These are phyloP conservation scores for Phoma sp. DNA, from an alignment of 2,329 filamentous ascomycete genomes.

Conservation along the genomic window DNA sequence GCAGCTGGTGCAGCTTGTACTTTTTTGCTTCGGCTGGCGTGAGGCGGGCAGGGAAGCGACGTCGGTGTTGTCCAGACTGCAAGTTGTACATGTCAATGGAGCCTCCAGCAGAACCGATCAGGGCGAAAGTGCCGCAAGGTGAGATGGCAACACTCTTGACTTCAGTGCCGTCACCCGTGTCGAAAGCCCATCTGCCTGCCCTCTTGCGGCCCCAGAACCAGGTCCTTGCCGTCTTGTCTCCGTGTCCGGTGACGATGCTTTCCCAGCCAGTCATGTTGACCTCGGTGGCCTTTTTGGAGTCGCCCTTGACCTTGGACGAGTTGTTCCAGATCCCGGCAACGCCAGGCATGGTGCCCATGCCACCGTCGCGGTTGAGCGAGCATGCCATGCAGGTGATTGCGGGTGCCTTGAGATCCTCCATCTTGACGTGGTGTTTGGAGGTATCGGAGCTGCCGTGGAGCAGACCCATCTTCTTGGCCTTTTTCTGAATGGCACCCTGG, in stretches of 20 bases:
- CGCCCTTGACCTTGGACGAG: slow-evolving; percentile 64
- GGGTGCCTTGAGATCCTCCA: slow-evolving; percentile 82
- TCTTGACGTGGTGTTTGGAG: slow-evolving; percentile 67
- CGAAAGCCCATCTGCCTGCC: slow-evolving; percentile 91
- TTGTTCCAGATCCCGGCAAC: slow-evolving; percentile 86
- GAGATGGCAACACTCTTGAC: slow-evolving; percentile 87
- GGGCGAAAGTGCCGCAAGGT: slow-evolving; percentile 89
- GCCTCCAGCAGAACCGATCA: slow-evolving; percentile 84
- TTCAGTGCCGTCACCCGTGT: slow-evolving; percentile 81
- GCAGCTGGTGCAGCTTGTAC: slow-evolving; percentile 69
- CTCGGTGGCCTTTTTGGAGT: slow-evolving; percentile 73
- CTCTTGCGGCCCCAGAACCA: slow-evolving; percentile 98
- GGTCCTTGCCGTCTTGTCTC: slow-evolving; percentile 84
- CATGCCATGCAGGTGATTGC: slow-evolving; percentile 92
- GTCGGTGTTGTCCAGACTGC: slow-evolving; percentile 88
- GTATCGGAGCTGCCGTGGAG: slow-evolving; percentile 64
- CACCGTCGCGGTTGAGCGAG: slow-evolving; percentile 91
- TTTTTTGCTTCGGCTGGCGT: slow-evolving; percentile 81
- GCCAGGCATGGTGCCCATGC: slow-evolving; percentile 83
- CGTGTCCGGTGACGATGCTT: slow-evolving; percentile 92
- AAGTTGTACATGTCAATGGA: slow-evolving; percentile 95
- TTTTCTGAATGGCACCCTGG: slow-evolving; percentile 86
- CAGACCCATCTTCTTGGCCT: slow-evolving; percentile 86
- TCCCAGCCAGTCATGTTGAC: slow-evolving; percentile 92
- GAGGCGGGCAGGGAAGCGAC: slow-evolving; percentile 82